A percentile compares a stretch with the other conserved stretches of the same genome.
Conservation (phyloP, 768 basidiomycete species). For the Tulasnella sp. region DNA sequence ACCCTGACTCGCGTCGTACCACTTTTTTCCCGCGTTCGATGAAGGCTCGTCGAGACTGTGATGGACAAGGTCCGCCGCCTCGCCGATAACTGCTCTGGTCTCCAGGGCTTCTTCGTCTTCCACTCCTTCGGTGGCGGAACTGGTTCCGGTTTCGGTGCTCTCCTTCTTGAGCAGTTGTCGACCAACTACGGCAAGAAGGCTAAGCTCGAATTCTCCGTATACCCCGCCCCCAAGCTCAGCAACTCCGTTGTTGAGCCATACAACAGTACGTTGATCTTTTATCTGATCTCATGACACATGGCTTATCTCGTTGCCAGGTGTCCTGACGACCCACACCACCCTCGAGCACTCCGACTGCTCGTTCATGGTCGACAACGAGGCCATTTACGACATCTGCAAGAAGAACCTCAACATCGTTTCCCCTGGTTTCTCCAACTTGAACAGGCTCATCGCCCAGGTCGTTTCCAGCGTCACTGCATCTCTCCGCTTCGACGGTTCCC, state of each 20-base stretch:
- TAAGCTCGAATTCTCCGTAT: slow-evolving; percentile 97
- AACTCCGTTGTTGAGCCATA: slow-evolving; percentile 99
- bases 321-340: slow-evolving; percentile 97
- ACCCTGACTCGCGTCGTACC: slow-evolving; percentile 7
- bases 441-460: slow-evolving; percentile 95
- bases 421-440: slow-evolving; percentile 90
- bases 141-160: slow-evolving; percentile 97
- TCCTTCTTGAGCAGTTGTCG: slow-evolving; percentile 93
- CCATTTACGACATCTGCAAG: slow-evolving; percentile 99
- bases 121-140: slow-evolving; percentile 99
- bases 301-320: slow-evolving; percentile 42
- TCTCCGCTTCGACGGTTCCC: slow-evolving; percentile 91
- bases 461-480: slow-evolving; percentile 98
- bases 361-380: slow-evolving; percentile 99
- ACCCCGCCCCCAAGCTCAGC: slow-evolving; percentile 89
- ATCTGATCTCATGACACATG: background rate
- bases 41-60: slow-evolving; percentile 79
- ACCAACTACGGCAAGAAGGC: slow-evolving; percentile 99
- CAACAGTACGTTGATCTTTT: slow-evolving; percentile 48
- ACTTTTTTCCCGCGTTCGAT: background rate
- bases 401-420: slow-evolving; percentile 78
- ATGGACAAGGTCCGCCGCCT: slow-evolving; percentile 97
- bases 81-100: slow-evolving; percentile 95
- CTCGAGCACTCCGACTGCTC: slow-evolving; percentile 99
- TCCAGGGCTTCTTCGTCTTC: slow-evolving; percentile 99